These are phyloP conservation scores for Prunus armeniaca DNA, from an alignment of 306 rosid species.

Conservation along the genomic window DNA sequence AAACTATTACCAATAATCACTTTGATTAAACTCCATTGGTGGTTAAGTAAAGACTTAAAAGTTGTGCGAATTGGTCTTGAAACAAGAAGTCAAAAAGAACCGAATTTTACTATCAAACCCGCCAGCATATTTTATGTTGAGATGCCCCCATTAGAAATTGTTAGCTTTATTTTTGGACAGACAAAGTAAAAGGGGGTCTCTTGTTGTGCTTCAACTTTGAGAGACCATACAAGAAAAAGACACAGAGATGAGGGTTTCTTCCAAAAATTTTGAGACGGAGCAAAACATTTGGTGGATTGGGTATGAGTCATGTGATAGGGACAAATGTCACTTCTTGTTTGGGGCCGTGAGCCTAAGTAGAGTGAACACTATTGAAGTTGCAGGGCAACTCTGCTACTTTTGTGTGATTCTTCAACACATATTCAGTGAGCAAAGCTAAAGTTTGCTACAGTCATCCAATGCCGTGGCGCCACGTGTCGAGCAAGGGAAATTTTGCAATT, in stretches of 20 bases:
- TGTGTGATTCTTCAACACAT: constrained; percentile 5
- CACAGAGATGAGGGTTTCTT: neutral
- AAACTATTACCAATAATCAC: constrained; percentile 29
- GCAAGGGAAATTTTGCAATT: constrained; percentile 19
- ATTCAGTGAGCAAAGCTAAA: neutral
- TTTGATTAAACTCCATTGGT: constrained; percentile 18
- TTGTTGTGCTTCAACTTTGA: constrained; percentile 37
- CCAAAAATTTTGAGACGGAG: neutral
- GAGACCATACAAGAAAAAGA: constrained; percentile 32
- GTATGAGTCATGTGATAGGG: neutral
- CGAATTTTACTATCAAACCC: constrained; percentile 5
- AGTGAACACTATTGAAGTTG: constrained; percentile 7
- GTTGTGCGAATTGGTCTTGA: neutral
- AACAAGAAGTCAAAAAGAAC: constrained; percentile 21
- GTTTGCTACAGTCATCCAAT: neutral
- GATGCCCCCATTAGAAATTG: constrained; percentile 5
- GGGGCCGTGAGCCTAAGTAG: neutral
- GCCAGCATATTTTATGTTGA: neutral
- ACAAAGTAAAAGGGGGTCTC: constrained; percentile 22
- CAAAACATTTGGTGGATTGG: neutral
- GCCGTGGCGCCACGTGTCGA: constrained; percentile 20
- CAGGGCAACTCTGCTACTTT: constrained; percentile 13
- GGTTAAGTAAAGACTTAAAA: neutral
- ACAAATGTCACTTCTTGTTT: constrained; percentile 25
- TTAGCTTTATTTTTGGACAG: constrained; percentile 28